Base-by-base conservation (phyloP, 352 stramenopile genomes). In the Globisporangium alternatum region DNA sequence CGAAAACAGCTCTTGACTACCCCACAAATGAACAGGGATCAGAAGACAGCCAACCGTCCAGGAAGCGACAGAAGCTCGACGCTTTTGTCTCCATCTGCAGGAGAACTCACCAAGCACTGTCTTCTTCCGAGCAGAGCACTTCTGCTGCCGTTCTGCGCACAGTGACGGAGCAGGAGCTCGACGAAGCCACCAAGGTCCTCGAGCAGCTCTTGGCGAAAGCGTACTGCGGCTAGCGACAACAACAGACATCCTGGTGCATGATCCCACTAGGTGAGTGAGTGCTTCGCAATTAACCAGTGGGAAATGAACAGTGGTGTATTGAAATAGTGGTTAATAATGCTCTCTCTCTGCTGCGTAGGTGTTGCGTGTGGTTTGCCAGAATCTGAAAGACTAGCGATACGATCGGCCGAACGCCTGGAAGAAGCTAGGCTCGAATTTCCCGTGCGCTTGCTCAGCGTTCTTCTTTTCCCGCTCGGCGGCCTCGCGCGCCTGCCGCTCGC, bases 341-440 rank as follows among this genome's bases (percentile, higher is more conserved):
- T 49, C 15, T 62, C 37, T 49, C 30, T 56, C 51, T 43, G 25
- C 25, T 51, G 13, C 31, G 21, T 25, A 41, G 19, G 10, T 54
- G 12, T 44, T 55, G 41, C 15, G 15, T 33, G 13, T 44, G 30
- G 3, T 21, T 0, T 54, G 51, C 35, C 35, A 41, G 41, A 21
- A n/a, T n/a, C 5, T 13, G 4, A 21, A 22, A 17, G 15, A 30
- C 63, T 70, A 93, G 76, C 85, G 82, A 70, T 91, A 93, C n/a
- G 85, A 91, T 31, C 72, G 72, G 31, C 82, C 85, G 54, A 93
- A 93, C 31, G 61, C 67, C 56, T 89, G 77, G 67, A 93, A 93
- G 67, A 93, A 93, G 3, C 68, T 68, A n/a, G 75, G 70, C 54
- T 93, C 81, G 30, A 91, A 84, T 57, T 87, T 85, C 30, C 83